Base-by-base conservation (phyloP, 768 basidiomycete species). In the Pulveroboletus sp. region DNA sequence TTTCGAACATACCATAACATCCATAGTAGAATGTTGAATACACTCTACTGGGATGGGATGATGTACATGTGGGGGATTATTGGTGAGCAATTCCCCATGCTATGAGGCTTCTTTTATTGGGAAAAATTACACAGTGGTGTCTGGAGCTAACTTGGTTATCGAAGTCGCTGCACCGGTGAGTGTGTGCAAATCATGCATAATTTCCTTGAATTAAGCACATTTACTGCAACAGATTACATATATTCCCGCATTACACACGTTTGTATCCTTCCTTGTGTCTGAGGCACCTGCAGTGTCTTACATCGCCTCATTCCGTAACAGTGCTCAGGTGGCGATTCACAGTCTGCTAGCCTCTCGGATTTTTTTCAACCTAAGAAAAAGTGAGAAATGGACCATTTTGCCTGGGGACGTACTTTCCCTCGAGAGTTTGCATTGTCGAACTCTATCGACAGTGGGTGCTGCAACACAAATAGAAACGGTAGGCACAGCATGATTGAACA, bases 311-410 rank as follows among this genome's bases (percentile, higher is more conserved):
- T 47, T 49, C 36, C 8, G 10, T 26, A n/a, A 50, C 37, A 64
- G 63, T 12, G 63, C 63, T 6, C 63, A 65, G 31, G 49, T 67
- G 26, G 65, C 57, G 2, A 32, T 65, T 26, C 63, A 65, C n/a
- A 45, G 63, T 21, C 35, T 67, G 6, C 54, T 65, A 9, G 54
- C 60, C 30, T 59, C 51, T 40, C 55, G 65, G n/a, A 65, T 65
- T 21, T 56, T 65, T 35, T 65, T 65, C 55, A 59, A 57, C 36
- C 63, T 67, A 3, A 54, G 41, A 17, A 30, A 57, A 15, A 57
- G 55, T 27, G 54, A 57, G 32, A 30, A 36, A 27, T 32, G 42
- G 8, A 26, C 15, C 0, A 31, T 27, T 8, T n/a, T n/a, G 12
- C n/a, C 6, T 1, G 36, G 5, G 18, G 8, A 32, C 0, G 47